Base-by-base conservation (phyloP, 306 rosid genomes). In the Malus sylvestris region DNA sequence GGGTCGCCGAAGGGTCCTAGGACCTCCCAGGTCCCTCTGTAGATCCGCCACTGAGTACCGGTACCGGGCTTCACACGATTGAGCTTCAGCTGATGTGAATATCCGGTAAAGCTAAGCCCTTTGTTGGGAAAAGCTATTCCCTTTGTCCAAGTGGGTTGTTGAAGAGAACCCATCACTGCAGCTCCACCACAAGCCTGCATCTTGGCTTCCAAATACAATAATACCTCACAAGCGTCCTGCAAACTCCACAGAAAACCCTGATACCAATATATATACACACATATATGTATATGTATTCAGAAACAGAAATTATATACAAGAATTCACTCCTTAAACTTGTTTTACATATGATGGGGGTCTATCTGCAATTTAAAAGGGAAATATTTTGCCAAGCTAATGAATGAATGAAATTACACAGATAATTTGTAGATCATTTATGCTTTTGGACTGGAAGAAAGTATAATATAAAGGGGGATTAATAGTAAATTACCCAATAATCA, bases 181-280 rank as follows among this genome's bases (percentile, higher is more conserved):
- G 80, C 79, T 75, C 91, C 87, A 74, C 80, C 32, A 40, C 81
- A 78, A n/a, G 89, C 85, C 73, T 89, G 92, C 97, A 91, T 91
- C 81, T 58, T 85, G 29, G 71, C 77, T 64, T 74, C 68, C 57
- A 4, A 20, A 71, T 5, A 32, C 65, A 49, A 51, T 33, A 42
- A 42, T 10, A 3, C 40, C 10, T 33, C 67, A 62, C 65, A 65
- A 55, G 1, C 67, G 35, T 14, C 77, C 75, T 68, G 38, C 76
- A 68, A 1, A 49, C 25, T 65, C 12, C 70, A 18, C 74, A 76
- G n/a, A 66, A 33, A 18, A 65, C 49, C 32, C 19, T 60, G 42
- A 18, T 9, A 29, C 5, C 16, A 15, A 63, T 62, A 62, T 13
- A 61, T 27, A 14, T 10, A 63, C 0, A 38, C 2, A 38, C 2